Evolutionary conservation across 345 rosid species (phyloP).

Genomic region (Pelargonium nanum): DNA sequence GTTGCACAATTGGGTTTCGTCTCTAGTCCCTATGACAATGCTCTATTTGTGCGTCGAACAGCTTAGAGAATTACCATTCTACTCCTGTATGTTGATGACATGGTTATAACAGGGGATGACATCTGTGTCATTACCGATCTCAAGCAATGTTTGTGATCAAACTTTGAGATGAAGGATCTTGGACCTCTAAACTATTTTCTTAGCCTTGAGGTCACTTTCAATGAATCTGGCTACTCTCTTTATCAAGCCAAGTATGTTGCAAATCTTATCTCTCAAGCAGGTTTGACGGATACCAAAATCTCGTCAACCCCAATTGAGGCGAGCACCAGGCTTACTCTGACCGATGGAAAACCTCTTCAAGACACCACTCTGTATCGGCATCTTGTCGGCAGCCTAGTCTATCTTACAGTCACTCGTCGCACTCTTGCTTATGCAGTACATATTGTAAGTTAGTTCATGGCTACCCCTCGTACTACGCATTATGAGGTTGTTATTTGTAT

Average conservation of each 20-base stretch:
- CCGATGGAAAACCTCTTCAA: neutral
- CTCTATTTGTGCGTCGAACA: neutral
- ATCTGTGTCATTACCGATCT: neutral
- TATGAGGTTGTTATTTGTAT: neutral
- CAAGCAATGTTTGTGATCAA: neutral
- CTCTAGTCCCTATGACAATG: neutral
- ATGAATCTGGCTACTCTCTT: no score
- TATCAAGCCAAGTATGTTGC: no score
- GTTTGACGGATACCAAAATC: neutral
- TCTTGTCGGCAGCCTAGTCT: neutral
- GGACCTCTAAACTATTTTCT: neutral
- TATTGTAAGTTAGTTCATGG: neutral
- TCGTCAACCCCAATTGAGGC: neutral
- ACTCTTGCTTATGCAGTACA: neutral
- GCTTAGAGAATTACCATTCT: neutral
- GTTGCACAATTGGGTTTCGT: neutral
- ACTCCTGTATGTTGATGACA: slow-evolving; percentile 12
- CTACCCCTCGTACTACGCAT: neutral
- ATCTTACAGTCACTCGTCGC: neutral
- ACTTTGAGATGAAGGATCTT: neutral
- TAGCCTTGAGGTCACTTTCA: no score
- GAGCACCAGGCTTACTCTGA: neutral
- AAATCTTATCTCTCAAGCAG: neutral
- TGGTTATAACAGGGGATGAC: neutral
- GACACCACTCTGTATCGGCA: neutral